A percentile compares a stretch with the other conserved stretches of the same genome.
Evolutionary conservation across 2,329 filamentous ascomycete species (phyloP).

Genomic region (Esteya vermicola): DNA sequence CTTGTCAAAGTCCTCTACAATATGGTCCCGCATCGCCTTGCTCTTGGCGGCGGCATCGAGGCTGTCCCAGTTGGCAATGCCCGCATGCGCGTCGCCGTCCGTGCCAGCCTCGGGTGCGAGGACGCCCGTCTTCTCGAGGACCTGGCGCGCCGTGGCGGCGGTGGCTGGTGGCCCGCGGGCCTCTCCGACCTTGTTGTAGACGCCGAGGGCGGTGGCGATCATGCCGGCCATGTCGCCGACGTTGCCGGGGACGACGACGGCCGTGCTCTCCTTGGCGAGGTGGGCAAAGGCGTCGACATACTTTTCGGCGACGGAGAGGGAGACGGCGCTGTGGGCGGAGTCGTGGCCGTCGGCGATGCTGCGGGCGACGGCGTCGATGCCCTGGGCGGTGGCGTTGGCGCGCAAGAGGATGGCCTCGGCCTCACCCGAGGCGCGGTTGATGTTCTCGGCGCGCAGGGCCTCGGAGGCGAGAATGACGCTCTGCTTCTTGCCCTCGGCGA

Average conservation of each 20-base stretch:
- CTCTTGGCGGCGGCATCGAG: constrained; percentile 6
- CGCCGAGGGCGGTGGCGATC: constrained; percentile 91
- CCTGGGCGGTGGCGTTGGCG: constrained; percentile 70
- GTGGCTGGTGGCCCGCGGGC: constrained; percentile 52
- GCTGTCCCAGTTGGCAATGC: constrained; percentile 3
- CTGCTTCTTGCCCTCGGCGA: constrained; percentile 95
- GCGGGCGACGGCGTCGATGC: constrained; percentile 73
- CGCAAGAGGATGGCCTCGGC: constrained; percentile 81
- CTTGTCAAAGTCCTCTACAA: constrained; percentile 16
- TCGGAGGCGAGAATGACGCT: constrained; percentile 92
- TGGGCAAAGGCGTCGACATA: constrained; percentile 88
- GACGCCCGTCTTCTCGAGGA: constrained; percentile 21
- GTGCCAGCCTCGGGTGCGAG: constrained; percentile 3
- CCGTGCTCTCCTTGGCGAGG: constrained; percentile 87
- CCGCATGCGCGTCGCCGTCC: constrained; percentile 6
- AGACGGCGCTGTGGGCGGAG: constrained; percentile 70
- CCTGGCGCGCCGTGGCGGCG: constrained; percentile 44
- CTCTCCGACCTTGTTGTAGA: constrained; percentile 86
- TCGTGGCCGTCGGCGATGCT: constrained; percentile 60
- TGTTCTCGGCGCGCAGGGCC: constrained; percentile 75
- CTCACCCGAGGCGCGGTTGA: constrained; percentile 87
- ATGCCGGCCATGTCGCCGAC: constrained; percentile 92
- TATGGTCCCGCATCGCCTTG: constrained; percentile 13
- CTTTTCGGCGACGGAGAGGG: constrained; percentile 85
- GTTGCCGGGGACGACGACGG: constrained; percentile 90